Percentiles rank a stretch among this genome's conserved stretches.
phyloP scores from a whole-genome alignment of 352 stramenopile species.

The Phytophthora pluvialis region DNA sequence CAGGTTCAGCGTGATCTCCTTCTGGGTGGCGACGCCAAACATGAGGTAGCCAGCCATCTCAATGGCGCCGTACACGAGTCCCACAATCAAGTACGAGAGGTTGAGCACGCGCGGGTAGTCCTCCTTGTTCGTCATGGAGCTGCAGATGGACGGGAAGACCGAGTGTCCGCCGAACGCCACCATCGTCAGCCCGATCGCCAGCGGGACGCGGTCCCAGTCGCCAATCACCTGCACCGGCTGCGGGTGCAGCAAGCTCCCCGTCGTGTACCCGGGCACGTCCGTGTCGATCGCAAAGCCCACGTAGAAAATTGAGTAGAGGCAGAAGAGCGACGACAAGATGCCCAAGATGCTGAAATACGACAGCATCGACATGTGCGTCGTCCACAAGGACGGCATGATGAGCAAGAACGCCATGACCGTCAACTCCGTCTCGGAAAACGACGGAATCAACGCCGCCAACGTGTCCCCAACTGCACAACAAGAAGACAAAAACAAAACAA shows the following conservation, averaged over 20 bases:
- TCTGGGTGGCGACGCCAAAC: slow-evolving; percentile 79
- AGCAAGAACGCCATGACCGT: slow-evolving; percentile 74
- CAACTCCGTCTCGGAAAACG: slow-evolving; percentile 60
- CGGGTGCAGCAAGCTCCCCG: slow-evolving; percentile 66
- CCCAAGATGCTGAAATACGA: slow-evolving; percentile 88
- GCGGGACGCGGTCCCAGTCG: slow-evolving; percentile 68
- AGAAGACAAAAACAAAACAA: slow-evolving; percentile 3
- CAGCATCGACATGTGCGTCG: slow-evolving; percentile 79
- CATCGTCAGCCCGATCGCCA: slow-evolving; percentile 87
- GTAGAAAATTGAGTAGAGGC: slow-evolving; percentile 78
- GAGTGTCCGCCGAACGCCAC: slow-evolving; percentile 89
- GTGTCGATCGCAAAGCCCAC: slow-evolving; percentile 71
- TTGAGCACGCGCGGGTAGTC: slow-evolving; percentile 77
- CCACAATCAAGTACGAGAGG: slow-evolving; percentile 77
- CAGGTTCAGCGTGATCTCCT: slow-evolving; percentile 90
- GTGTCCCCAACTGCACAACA: slow-evolving; percentile 70
- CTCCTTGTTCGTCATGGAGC: slow-evolving; percentile 68
- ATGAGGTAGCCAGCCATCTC: slow-evolving; percentile 85
- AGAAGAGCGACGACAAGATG: slow-evolving; percentile 86
- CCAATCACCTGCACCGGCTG: slow-evolving; percentile 70
- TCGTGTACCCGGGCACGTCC: slow-evolving; percentile 38
- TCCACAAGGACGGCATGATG: slow-evolving; percentile 85
- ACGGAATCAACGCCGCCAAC: slow-evolving; percentile 72
- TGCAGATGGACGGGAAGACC: slow-evolving; percentile 91
- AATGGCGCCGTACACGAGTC: slow-evolving; percentile 75